These are phyloP conservation scores for Arachis stenosperma DNA, from an alignment of 306 rosid genomes.

Conservation along the genomic window DNA sequence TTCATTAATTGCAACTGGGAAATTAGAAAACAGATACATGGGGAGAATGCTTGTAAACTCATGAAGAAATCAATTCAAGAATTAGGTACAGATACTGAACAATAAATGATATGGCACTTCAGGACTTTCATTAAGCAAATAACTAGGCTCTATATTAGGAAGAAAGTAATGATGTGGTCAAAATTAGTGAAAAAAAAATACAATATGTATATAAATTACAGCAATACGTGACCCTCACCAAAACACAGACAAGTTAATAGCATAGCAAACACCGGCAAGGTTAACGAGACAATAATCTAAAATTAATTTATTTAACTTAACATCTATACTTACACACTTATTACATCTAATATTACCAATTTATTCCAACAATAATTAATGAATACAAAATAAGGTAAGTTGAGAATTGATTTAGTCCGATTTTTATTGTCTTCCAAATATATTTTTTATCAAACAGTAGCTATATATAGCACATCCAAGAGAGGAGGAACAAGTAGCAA, in stretches of 20 bases:
- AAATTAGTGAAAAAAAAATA: slow-evolving; percentile 21
- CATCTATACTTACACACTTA: too few relatives aligned
- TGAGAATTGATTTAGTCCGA: too few relatives aligned
- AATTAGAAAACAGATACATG: slow-evolving; percentile 12
- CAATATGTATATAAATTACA: too few relatives aligned
- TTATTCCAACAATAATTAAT: too few relatives aligned
- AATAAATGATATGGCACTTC: slow-evolving; percentile 7
- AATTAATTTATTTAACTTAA: too few relatives aligned
- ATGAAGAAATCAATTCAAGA: slow-evolving; percentile 1
- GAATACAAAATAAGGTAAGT: too few relatives aligned
- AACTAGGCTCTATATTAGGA: slow-evolving; percentile 8
- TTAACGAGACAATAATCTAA: too few relatives aligned
- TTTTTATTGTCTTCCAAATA: too few relatives aligned
- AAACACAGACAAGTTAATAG: background rate
- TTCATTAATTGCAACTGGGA: slow-evolving; percentile 25
- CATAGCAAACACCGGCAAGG: background rate
- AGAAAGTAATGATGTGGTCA: slow-evolving; percentile 6
- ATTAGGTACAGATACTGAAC: slow-evolving; percentile 17
- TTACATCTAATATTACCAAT: too few relatives aligned
- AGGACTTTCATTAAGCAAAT: slow-evolving; percentile 24
- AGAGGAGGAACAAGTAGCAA: background rate
- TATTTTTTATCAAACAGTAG: background rate
- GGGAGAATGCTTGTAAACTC: background rate
- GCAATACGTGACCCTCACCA: too few relatives aligned
- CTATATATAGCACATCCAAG: slow-evolving; percentile 18